A percentile compares a stretch with the other conserved stretches of the same genome.
Evolutionary conservation across 2,329 filamentous ascomycete species (phyloP).

Genomic region (Stachybotrys echinatus): DNA sequence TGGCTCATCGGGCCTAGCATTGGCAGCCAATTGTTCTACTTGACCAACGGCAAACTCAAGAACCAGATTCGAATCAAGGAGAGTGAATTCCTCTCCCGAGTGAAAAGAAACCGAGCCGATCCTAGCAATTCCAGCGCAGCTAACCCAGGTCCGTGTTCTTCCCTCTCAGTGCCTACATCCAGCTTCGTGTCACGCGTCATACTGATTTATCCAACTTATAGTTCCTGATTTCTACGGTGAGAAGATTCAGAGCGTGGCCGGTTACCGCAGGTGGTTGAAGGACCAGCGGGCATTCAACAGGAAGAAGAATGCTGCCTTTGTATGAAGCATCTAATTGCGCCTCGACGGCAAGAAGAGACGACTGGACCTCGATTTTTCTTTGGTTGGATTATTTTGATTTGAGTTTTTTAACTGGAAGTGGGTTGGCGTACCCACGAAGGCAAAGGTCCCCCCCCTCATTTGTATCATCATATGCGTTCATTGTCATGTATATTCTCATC

Average conservation of each 20-base stretch:
- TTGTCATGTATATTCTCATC: neutral
- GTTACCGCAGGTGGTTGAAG: slow-evolving; percentile 93
- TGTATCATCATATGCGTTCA: slow-evolving; percentile 7
- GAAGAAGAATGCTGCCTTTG: slow-evolving; percentile 71
- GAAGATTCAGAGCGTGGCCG: slow-evolving; percentile 89
- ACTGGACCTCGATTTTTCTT: neutral
- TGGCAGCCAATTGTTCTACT: slow-evolving; percentile 74
- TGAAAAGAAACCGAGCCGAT: slow-evolving; percentile 90
- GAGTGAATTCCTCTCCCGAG: slow-evolving; percentile 83
- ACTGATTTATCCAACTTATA: slow-evolving; percentile 19
- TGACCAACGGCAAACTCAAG: slow-evolving; percentile 66
- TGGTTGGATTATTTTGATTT: neutral
- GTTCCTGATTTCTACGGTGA: slow-evolving; percentile 98
- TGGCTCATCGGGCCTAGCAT: slow-evolving; percentile 85
- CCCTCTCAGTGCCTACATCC: neutral
- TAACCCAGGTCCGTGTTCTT: slow-evolving; percentile 62
- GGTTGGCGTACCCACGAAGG: slow-evolving; percentile 17
- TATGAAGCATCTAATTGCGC: slow-evolving; percentile 30
- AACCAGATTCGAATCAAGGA: slow-evolving; percentile 81
- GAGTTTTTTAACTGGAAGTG: neutral
- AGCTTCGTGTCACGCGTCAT: neutral
- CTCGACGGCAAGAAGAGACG: neutral
- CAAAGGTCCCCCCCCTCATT: slow-evolving; percentile 11
- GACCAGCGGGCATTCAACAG: slow-evolving; percentile 96
- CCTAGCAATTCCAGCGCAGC: slow-evolving; percentile 81